Base-by-base conservation (phyloP, 2,329 filamentous ascomycete genomes). In the Xylariomycetidae sp. region DNA sequence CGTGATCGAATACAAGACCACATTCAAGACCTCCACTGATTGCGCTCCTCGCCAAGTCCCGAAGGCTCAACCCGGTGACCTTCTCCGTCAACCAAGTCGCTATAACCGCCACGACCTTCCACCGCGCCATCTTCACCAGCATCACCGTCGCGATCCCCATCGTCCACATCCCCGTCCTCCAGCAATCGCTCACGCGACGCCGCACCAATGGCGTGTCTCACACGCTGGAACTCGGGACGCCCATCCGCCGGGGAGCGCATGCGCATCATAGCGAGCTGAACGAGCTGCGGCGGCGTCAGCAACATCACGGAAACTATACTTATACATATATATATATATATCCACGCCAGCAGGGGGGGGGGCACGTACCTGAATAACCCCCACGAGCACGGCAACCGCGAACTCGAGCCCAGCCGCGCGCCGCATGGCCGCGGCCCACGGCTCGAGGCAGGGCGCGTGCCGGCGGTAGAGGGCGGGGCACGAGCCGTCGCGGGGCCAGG, bases 341-440 rank as follows among this genome's bases (percentile, higher is more conserved):
- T n/a, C n/a, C n/a, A n/a, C n/a, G n/a, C n/a, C n/a, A n/a, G n/a
- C n/a, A n/a, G n/a, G n/a, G n/a, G 43, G 28, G 12, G 17, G 15
- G 25, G 6, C n/a, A 43, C 59, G 34, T 46, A 77, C 76, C 66
- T 81, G 74, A 35, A 79, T 59, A 5, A 75, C 29, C 5, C 70
- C 75, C 5, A 76, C 68, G 0, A 60, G 54, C 0, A 76, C 26
- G 1, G 71, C 69, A 17, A 80, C 67, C 0, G 59, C 64, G 30
- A 84, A 63, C 24, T 79, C 63, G 14, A 78, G 48, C 0, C 72
- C 71, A 0, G 75, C 69, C 18, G 67, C 66, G 5, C 58, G 61
- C 50, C 70, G 67, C 54, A 80, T 64, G 26, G 70, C 64, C 17
- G 53, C 57, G n/a, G 62, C 67, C 80, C 79, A 85, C 0, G 67